Base-by-base conservation (phyloP, 1,284 basidiomycete genomes). In the Irpex sp. region DNA sequence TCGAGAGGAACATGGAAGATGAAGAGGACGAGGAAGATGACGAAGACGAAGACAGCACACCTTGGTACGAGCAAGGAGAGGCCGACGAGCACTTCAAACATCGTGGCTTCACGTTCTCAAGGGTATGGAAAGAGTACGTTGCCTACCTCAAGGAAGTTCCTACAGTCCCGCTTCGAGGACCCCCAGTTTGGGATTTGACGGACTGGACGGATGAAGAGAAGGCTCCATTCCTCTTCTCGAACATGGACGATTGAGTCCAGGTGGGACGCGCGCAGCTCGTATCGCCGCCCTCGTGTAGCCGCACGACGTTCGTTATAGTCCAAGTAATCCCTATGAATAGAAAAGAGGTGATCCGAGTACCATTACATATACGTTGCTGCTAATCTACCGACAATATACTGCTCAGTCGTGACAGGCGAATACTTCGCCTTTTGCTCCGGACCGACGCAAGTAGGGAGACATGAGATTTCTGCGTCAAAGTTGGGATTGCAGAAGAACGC, bases 401-500 rank as follows among this genome's bases (percentile, higher is more conserved):
- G 81, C 65, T 88, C 89, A 1, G 89, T 84, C 60, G 84, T 90
- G 60, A 93, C 79, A 1, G 87, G 74, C 12, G 80, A 74, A 70
- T 92, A 91, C 73, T 81, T 90, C 33, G 79, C 77, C 61, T 79
- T 77, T 28, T 76, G 73, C 16, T 84, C 82, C 0, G 75, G 70
- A 1, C 74, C 74, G 42, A 70, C 66, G 67, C 90, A 91, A 62
- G 82, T 88, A 23, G 92, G 90, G 49, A 94, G 74, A 67, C 90
- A 90, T 23, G 84, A 77, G 63, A 94, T 88, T 61, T 81, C 76
- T 14, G 88, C 78, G 53, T 81, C 80, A 62, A 84, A 83, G 66
- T 94, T 93, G 6, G 92, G 91, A 67, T 92, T 94, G 77, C 88
- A 91, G 75, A 94, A 94, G 78, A 91, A 94, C 5, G 90, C 92